Evolutionary conservation across 768 basidiomycete species (phyloP).

Genomic region (Mycena leptocephala): DNA sequence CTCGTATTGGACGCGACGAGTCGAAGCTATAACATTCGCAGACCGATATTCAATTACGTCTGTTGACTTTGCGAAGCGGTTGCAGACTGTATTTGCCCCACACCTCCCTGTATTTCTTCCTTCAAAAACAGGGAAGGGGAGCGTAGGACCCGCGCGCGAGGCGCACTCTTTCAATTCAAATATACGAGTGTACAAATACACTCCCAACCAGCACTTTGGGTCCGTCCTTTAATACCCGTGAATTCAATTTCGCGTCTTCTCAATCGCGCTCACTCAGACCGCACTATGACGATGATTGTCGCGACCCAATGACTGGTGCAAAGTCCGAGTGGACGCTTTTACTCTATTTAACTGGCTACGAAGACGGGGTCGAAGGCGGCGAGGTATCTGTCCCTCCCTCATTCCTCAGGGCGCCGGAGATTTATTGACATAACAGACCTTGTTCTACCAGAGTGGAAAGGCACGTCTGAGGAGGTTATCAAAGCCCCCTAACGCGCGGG

Average conservation of each 20-base stretch:
- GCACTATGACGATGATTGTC: constrained; percentile 84
- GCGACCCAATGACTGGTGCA: constrained; percentile 70
- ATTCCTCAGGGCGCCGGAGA: background rate
- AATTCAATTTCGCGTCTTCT: background rate
- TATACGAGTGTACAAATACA: constrained; percentile 83
- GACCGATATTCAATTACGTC: constrained; percentile 78
- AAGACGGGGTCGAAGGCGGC: constrained; percentile 84
- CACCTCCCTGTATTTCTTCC: constrained; percentile 73
- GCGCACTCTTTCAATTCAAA: constrained; percentile 80
- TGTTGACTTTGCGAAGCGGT: constrained; percentile 67
- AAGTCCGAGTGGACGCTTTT: constrained; percentile 87
- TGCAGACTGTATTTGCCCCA: constrained; percentile 67
- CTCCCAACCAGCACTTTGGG: constrained; percentile 78
- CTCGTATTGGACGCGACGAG: background rate
- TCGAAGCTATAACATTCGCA: constrained; percentile 40
- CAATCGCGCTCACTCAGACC: constrained; percentile 50
- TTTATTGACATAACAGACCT: constrained; percentile 60
- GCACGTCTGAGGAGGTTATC: constrained; percentile 65
- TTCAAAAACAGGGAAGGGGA: constrained; percentile 43
- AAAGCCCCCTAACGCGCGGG: constrained; percentile 72
- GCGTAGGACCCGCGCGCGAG: constrained; percentile 47
- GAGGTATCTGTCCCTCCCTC: constrained; percentile 58
- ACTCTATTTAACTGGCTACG: constrained; percentile 79
- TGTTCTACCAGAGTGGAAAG: constrained; percentile 76
- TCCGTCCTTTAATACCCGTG: constrained; percentile 34